Evolutionary conservation across 306 rosid species (phyloP).

Genomic region (Glycine tomentella): DNA sequence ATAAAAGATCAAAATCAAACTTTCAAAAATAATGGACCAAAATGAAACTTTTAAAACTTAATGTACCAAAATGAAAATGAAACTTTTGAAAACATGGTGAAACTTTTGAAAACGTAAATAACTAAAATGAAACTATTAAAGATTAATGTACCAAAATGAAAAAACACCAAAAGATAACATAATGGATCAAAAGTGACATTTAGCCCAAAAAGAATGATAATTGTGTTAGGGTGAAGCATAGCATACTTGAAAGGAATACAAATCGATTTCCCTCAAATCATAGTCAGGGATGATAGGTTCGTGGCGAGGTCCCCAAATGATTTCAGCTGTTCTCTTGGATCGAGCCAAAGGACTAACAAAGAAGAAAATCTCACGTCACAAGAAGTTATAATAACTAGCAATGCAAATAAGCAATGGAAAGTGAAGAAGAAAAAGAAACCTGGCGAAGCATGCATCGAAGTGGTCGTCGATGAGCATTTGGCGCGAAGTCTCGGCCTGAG

Average conservation of each 20-base stretch:
- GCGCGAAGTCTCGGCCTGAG: conserved; percentile 90
- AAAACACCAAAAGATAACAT: too few relatives aligned
- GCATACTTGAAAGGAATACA: conserved; percentile 91
- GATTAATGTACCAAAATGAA: too few relatives aligned
- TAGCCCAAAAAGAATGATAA: background rate
- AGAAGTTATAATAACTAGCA: background rate
- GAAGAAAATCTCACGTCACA: background rate
- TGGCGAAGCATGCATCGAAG: conserved; percentile 84
- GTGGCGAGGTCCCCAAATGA: conserved; percentile 79
- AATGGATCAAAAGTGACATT: too few relatives aligned
- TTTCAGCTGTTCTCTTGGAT: conserved; percentile 89
- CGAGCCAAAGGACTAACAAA: conserved; percentile 71
- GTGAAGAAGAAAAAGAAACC: conserved; percentile 46
- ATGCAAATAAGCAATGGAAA: too few relatives aligned
- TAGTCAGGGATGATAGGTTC: conserved; percentile 64
- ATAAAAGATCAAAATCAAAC: too few relatives aligned
- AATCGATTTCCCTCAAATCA: conserved; percentile 85
- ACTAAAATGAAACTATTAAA: too few relatives aligned
- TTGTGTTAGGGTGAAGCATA: conserved; percentile 25
- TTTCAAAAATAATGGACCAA: too few relatives aligned
- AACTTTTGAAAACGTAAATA: too few relatives aligned
- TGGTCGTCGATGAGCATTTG: conserved; percentile 79
- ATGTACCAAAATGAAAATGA: too few relatives aligned
- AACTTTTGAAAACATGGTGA: too few relatives aligned
- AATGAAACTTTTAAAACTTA: too few relatives aligned